These are phyloP conservation scores for Ensete glaucum DNA, from an alignment of 176 grass and related monocot species.

Conservation along the genomic window DNA sequence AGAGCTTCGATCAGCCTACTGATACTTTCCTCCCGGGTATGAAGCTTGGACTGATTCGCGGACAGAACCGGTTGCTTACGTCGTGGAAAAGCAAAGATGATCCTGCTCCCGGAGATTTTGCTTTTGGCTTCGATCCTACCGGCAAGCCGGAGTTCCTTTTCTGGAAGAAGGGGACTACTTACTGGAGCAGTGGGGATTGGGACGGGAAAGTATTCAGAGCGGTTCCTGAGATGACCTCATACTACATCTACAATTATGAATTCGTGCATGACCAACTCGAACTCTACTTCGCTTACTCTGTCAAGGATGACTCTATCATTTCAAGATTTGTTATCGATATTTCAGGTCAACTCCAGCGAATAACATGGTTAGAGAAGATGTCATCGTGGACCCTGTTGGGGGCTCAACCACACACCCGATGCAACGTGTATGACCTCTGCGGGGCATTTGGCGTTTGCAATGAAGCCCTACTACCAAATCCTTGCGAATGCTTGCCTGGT, in stretches of 20 bases:
- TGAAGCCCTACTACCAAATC: no score
- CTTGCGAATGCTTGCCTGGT: slow-evolving; percentile 21
- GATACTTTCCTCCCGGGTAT: slow-evolving; percentile 45
- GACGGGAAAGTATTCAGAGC: not conserved
- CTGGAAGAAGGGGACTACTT: not conserved
- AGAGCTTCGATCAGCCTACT: slow-evolving; percentile 38
- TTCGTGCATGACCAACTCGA: not conserved
- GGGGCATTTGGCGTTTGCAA: slow-evolving; percentile 39
- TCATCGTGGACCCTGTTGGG: slow-evolving; percentile 16
- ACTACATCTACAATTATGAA: not conserved
- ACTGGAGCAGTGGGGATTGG: slow-evolving; percentile 19
- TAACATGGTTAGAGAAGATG: not conserved
- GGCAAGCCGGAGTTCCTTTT: slow-evolving; percentile 1
- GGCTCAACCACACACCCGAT: not conserved
- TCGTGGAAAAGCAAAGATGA: slow-evolving; percentile 42
- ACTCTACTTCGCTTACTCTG: slow-evolving; percentile 23
- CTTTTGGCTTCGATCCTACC: slow-evolving; percentile 5
- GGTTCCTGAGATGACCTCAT: not conserved
- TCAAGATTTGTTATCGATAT: slow-evolving; percentile 25
- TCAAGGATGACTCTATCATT: not conserved
- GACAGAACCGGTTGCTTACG: slow-evolving; percentile 14
- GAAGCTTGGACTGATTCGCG: slow-evolving; percentile 2
- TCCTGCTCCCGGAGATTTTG: slow-evolving; percentile 28
- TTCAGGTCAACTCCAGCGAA: not conserved
- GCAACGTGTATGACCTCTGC: slow-evolving; percentile 31